These are phyloP conservation scores for Durusdinium trenchii DNA, from an alignment of 73 alveolate species.

Conservation along the genomic window DNA sequence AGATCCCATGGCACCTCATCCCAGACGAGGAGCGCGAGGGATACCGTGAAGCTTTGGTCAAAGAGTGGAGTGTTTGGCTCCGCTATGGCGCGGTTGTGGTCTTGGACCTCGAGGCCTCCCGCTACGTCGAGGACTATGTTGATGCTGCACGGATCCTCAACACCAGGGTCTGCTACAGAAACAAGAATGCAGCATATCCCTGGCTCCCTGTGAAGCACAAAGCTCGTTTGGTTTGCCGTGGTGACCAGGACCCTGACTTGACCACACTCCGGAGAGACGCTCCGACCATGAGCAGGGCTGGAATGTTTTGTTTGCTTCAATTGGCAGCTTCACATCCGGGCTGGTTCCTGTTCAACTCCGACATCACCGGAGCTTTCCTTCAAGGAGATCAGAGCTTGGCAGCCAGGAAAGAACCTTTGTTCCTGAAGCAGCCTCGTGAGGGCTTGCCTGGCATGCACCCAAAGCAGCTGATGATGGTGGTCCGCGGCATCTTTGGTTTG, in stretches of 20 bases:
- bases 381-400: constrained; percentile 42
- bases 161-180: constrained; percentile 37
- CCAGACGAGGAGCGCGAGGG: background rate
- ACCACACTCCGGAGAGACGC: background rate
- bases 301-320: background rate
- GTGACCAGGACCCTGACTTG: constrained; percentile 27
- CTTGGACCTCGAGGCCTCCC: background rate
- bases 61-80: constrained; percentile 22
- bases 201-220: constrained; percentile 26
- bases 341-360: constrained; percentile 8
- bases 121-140: background rate
- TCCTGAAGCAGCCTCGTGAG: constrained; percentile 30
- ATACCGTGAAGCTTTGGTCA: background rate
- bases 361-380: constrained; percentile 52
- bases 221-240: constrained; percentile 43
- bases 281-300: constrained; percentile 1
- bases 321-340: background rate
- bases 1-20: constrained; percentile 20
- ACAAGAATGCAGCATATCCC: constrained; percentile 32
- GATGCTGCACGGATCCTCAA: background rate
- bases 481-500: constrained; percentile 37
- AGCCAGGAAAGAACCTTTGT: background rate
- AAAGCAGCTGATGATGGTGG: constrained; percentile 16
- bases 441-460: constrained; percentile 5
- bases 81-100: background rate